Evolutionary conservation across 2,329 filamentous ascomycete genomes (phyloP).

Genomic region (Alternaria gaisen): DNA sequence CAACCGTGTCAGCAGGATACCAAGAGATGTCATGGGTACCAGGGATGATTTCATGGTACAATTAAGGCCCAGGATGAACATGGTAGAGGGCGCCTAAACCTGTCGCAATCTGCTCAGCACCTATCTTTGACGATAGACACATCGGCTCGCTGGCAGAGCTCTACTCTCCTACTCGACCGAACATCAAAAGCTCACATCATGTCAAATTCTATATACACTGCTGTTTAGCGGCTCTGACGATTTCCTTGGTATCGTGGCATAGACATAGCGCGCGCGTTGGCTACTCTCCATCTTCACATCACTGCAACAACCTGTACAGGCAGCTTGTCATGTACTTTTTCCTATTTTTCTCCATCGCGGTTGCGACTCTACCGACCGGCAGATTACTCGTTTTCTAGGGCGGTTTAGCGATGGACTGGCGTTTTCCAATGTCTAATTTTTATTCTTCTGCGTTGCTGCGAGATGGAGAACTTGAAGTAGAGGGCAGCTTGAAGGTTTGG

Average conservation of each 20-base stretch:
- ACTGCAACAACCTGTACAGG: constrained; percentile 17
- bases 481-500: constrained; percentile 3
- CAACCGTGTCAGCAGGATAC: constrained; percentile 85
- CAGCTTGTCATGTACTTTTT: constrained; percentile 10
- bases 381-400: constrained; percentile 27
- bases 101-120: constrained; percentile 11
- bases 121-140: constrained; percentile 21
- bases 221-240: constrained; percentile 39
- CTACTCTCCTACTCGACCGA: constrained; percentile 16
- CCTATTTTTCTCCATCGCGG: constrained; percentile 25
- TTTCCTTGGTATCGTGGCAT: constrained; percentile 37
- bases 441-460: constrained; percentile 22
- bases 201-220: constrained; percentile 21
- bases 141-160: constrained; percentile 47
- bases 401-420: constrained; percentile 27
- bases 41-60: constrained; percentile 70
- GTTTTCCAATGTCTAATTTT: constrained; percentile 36
- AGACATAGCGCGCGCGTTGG: constrained; percentile 38
- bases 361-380: constrained; percentile 24
- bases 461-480: constrained; percentile 1
- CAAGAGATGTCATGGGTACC: constrained; percentile 82
- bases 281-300: constrained; percentile 18
- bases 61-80: constrained; percentile 65
- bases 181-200: constrained; percentile 35
- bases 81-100: constrained; percentile 49